These are phyloP conservation scores for Penicillium maclennaniae DNA, from an alignment of 495 filamentous ascomycete species.

Conservation along the genomic window DNA sequence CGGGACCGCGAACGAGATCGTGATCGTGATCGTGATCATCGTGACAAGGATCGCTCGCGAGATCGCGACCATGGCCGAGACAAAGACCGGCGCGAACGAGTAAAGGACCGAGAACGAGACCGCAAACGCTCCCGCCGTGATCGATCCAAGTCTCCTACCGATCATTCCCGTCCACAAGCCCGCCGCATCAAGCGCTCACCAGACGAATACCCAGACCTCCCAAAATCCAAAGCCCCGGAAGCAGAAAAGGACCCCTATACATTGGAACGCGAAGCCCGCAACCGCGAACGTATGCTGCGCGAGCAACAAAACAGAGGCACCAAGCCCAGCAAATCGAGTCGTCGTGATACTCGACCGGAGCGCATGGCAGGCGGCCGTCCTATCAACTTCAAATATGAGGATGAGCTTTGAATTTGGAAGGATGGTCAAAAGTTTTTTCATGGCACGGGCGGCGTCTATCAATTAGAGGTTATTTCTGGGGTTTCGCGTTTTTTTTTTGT, in stretches of 20 bases:
- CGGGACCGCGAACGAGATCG: constrained; percentile 17
- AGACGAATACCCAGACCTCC: constrained; percentile 22
- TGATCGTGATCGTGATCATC: constrained; percentile 23
- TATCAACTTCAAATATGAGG: constrained; percentile 58
- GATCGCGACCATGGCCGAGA: constrained; percentile 37
- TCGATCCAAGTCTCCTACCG: constrained; percentile 40
- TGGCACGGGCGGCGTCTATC: constrained; percentile 7
- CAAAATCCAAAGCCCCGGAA: constrained; percentile 21
- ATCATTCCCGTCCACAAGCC: constrained; percentile 36
- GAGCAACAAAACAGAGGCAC: constrained; percentile 65
- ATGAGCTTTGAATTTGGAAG: constrained; percentile 34
- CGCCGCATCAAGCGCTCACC: constrained; percentile 38
- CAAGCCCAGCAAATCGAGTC: constrained; percentile 36
- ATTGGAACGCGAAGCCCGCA: constrained; percentile 69
- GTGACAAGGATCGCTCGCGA: constrained; percentile 22
- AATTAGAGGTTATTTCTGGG: not conserved
- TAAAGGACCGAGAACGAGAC: constrained; percentile 35
- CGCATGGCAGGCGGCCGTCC: constrained; percentile 47
- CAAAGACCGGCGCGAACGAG: constrained; percentile 26
- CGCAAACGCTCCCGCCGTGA: constrained; percentile 55
- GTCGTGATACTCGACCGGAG: constrained; percentile 52
- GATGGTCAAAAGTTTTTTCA: constrained; percentile 1
- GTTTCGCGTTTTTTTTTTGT: not conserved
- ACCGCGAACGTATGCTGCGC: constrained; percentile 70
- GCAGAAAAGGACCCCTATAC: constrained; percentile 65